Evolutionary conservation across 2,329 filamentous ascomycete genomes (phyloP).

Genomic region (Paradendryphiella salina): DNA sequence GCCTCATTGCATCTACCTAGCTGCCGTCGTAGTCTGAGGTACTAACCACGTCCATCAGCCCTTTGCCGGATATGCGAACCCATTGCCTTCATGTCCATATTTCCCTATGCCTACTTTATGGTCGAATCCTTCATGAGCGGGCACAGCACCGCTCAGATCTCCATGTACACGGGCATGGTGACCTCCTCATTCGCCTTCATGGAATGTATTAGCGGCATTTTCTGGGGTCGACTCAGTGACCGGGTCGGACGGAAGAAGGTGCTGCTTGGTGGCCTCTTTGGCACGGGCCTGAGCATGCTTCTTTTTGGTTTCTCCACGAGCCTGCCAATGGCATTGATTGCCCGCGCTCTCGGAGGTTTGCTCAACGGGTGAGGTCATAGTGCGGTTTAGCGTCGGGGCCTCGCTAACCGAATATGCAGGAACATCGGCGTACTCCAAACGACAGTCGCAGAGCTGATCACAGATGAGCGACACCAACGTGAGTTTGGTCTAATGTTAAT

Average conservation of each 20-base stretch:
- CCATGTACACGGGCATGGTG: slow-evolving; percentile 92
- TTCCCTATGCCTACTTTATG: slow-evolving; percentile 99
- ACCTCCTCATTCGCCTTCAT: slow-evolving; percentile 95
- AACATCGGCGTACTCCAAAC: slow-evolving; percentile 96
- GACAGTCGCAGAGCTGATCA: slow-evolving; percentile 91
- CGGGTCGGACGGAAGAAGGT: slow-evolving; percentile 90
- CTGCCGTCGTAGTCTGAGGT: background rate
- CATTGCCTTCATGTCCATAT: slow-evolving; percentile 99
- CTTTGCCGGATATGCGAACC: slow-evolving; percentile 96
- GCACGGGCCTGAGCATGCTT: slow-evolving; percentile 90
- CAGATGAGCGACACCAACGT: slow-evolving; percentile 91
- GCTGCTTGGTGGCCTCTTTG: slow-evolving; percentile 82
- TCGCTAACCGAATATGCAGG: slow-evolving; percentile 52
- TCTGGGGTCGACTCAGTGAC: slow-evolving; percentile 94
- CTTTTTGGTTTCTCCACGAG: slow-evolving; percentile 88
- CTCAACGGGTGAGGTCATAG: slow-evolving; percentile 76
- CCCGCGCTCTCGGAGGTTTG: slow-evolving; percentile 84
- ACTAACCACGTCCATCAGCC: slow-evolving; percentile 55
- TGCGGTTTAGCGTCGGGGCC: slow-evolving; percentile 26
- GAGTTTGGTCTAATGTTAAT: slow-evolving; percentile 45
- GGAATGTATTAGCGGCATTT: slow-evolving; percentile 87
- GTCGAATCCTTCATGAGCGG: slow-evolving; percentile 88
- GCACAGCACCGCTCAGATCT: slow-evolving; percentile 75
- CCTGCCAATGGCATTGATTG: slow-evolving; percentile 79
- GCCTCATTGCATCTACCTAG: slow-evolving; percentile 17